Conservation (phyloP, 192 early-diverging fungal genomes). For the Entomortierella parvispora region DNA sequence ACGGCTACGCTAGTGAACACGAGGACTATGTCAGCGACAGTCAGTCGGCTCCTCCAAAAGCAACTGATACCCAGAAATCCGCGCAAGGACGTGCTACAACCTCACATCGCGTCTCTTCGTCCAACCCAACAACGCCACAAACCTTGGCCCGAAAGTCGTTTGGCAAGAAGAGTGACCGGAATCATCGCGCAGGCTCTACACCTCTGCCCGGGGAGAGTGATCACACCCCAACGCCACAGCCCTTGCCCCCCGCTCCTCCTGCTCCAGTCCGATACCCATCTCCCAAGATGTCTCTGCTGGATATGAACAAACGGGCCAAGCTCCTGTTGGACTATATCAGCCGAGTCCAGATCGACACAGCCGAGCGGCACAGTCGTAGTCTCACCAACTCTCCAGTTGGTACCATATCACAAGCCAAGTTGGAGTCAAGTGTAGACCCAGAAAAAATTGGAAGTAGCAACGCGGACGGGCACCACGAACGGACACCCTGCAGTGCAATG, state of each 20-base stretch:
- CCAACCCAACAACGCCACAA: too few relatives aligned
- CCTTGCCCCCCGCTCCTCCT: conserved; percentile 45
- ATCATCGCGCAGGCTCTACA: conserved; percentile 1
- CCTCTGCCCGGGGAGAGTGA: background rate
- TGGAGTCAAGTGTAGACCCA: background rate
- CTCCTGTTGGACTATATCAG: conserved; percentile 69
- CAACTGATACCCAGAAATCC: too few relatives aligned
- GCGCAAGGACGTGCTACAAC: too few relatives aligned
- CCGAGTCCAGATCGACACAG: conserved; percentile 58
- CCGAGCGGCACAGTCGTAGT: conserved; percentile 10
- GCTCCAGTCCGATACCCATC: conserved; percentile 65
- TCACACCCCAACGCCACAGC: conserved; percentile 28
- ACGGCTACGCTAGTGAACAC: too few relatives aligned
- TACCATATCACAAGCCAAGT: background rate
- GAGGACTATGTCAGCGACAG: too few relatives aligned
- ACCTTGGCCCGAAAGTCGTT: too few relatives aligned
- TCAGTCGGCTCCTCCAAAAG: too few relatives aligned
- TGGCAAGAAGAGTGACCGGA: background rate
- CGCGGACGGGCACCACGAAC: background rate
- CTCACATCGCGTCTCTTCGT: too few relatives aligned
- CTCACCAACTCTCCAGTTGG: background rate
- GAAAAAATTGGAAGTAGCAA: background rate
- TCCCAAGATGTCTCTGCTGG: conserved; percentile 60
- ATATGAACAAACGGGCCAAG: conserved; percentile 75
- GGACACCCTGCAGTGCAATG: background rate